Percentiles rank a stretch among this genome's conserved stretches.
These are phyloP conservation scores for Rosa multiflora DNA, from an alignment of 306 rosid species.

Conservation along the genomic window DNA sequence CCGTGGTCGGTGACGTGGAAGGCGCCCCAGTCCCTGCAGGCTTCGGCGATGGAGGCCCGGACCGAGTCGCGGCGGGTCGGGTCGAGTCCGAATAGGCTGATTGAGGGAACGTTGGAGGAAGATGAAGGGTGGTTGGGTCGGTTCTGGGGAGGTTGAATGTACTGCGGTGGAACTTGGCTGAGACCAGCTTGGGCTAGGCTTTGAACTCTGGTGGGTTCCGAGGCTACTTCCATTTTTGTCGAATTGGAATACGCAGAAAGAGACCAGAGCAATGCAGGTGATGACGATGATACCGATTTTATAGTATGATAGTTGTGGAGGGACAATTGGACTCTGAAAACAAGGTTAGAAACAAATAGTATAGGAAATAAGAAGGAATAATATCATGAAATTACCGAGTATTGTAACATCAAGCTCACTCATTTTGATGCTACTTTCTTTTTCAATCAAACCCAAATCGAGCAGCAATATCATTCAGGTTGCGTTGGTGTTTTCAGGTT, in stretches of 20 bases:
- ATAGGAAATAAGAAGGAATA: too few species aligned
- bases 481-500: too few species aligned
- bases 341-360: too few species aligned
- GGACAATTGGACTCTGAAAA: background rate
- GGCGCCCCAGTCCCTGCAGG: slow-evolving; percentile 80
- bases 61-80: slow-evolving; percentile 33
- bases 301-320: background rate
- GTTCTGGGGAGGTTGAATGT: slow-evolving; percentile 49
- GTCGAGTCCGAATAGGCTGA: slow-evolving; percentile 50
- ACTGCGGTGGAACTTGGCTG: slow-evolving; percentile 61
- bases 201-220: slow-evolving; percentile 61
- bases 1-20: slow-evolving; percentile 84
- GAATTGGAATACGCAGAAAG: background rate
- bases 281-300: background rate
- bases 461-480: too few species aligned
- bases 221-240: slow-evolving; percentile 43
- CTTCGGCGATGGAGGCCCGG: slow-evolving; percentile 41
- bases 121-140: slow-evolving; percentile 20
- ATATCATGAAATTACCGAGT: too few species aligned
- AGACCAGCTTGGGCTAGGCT: slow-evolving; percentile 49
- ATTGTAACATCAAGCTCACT: too few species aligned
- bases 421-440: too few species aligned
- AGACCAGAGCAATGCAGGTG: background rate
- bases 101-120: slow-evolving; percentile 36
- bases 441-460: too few species aligned